Base-by-base conservation (phyloP, 345 rosid genomes). In the Rhizophora apiculata region DNA sequence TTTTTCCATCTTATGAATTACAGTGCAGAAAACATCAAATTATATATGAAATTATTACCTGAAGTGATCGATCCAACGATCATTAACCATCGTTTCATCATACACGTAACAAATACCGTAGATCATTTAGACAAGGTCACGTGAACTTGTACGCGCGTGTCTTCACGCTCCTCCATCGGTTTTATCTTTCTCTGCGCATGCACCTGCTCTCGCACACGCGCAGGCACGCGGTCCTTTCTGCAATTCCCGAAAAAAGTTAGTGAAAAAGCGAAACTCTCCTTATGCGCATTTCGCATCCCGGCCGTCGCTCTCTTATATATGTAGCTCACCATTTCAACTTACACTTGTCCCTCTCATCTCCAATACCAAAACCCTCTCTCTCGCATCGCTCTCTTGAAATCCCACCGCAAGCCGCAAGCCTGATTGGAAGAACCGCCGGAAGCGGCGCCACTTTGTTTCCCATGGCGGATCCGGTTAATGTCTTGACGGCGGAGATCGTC, bases 391-490 rank as follows among this genome's bases (percentile, higher is more conserved):
- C 31, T n/a, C 19, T 56, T 10, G 31, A 24, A 56, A 21, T 56
- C 30, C 60, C 60, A 10, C 60, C 18, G 16, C 31, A 21, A 11
- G 29, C 19, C 31, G 6, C 9, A 10, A 56, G 1, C 60, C 6
- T 4, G 16, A 27, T 13, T n/a, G 6, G 31, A 56, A 61, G 46
- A 61, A 31, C 26, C 20, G 46, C 64, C 15, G 64, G 26, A 61
- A 61, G n/a, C 26, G 24, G 36, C 43, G 21, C 36, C 1, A 0
- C 18, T 46, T 64, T 70, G 11, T 48, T 60, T 26, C 68, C 84
- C 6, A 88, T 88, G 91, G 80, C 88, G 60, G 74, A 34, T n/a
- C 24, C 76, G 34, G 82, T 71, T 63, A 82, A 76, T 55, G 8
- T 73, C 77, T 72, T 81, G 61, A 46, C 74, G 4, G 70, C 81